Evolutionary conservation across 768 basidiomycete species (phyloP).

Genomic region (Russula brevipes): DNA sequence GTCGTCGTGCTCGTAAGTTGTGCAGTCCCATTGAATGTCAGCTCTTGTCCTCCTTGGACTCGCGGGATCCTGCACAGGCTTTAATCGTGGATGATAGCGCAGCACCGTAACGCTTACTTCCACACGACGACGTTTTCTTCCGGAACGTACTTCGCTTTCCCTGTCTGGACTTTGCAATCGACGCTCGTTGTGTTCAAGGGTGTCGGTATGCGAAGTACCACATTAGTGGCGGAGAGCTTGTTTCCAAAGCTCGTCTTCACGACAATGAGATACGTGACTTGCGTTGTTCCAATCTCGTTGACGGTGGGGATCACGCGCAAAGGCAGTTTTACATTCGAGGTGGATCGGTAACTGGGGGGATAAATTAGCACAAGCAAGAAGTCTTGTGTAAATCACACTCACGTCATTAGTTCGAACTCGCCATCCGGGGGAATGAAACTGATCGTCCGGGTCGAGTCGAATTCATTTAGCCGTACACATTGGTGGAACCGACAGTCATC

Average conservation of each 20-base stretch:
- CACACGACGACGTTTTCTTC: conserved; percentile 94
- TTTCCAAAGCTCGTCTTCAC: conserved; percentile 85
- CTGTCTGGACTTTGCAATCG: conserved; percentile 84
- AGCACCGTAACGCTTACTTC: conserved; percentile 64
- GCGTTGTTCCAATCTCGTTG: conserved; percentile 85
- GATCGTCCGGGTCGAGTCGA: conserved; percentile 90
- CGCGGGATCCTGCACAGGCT: conserved; percentile 69
- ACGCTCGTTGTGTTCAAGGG: conserved; percentile 91
- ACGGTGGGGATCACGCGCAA: conserved; percentile 86
- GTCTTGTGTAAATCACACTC: conserved; percentile 28
- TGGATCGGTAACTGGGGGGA: conserved; percentile 80
- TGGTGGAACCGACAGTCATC: conserved; percentile 99
- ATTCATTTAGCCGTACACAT: conserved; percentile 92
- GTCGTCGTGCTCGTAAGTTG: conserved; percentile 82
- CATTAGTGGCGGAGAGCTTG: conserved; percentile 90
- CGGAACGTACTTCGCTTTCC: conserved; percentile 97
- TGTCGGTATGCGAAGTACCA: conserved; percentile 91
- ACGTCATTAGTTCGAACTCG: conserved; percentile 98
- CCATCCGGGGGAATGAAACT: conserved; percentile 98
- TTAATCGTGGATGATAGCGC: neutral
- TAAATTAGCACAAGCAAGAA: conserved; percentile 1
- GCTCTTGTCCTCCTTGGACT: conserved; percentile 89
- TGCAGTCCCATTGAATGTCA: conserved; percentile 78
- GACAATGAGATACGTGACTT: conserved; percentile 86
- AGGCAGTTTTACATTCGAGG: conserved; percentile 93